Evolutionary conservation across 176 grass and related monocot species (phyloP).

Genomic region (Metroxylon sagu): DNA sequence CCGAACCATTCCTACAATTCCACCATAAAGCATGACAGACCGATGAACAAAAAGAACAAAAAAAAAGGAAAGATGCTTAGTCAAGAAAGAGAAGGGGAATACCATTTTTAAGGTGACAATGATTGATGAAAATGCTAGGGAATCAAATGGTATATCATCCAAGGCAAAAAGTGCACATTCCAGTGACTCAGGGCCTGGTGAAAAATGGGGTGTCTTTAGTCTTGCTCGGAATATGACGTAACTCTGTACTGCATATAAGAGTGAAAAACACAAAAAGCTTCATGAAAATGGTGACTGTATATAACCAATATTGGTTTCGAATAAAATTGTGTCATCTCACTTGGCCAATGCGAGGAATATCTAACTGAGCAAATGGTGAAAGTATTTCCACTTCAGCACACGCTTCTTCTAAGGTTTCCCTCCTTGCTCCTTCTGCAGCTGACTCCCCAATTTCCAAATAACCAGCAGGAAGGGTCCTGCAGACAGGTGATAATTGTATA

Average conservation of each 20-base stretch:
- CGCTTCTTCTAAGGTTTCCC: slow-evolving; percentile 99
- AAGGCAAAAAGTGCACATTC: slow-evolving; percentile 81
- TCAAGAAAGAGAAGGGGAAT: neutral
- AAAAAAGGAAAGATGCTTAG: slow-evolving; percentile 2
- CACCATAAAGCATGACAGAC: neutral
- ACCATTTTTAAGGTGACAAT: slow-evolving; percentile 95
- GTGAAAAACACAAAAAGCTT: slow-evolving; percentile 36
- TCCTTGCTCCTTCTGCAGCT: slow-evolving; percentile 63
- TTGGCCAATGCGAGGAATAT: slow-evolving; percentile 96
- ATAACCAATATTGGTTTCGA: neutral
- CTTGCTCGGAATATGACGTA: slow-evolving; percentile 99
- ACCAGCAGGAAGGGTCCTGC: slow-evolving; percentile 97
- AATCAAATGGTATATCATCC: slow-evolving; percentile 95
- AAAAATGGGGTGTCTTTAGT: slow-evolving; percentile 65
- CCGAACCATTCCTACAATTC: no score
- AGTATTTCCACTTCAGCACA: slow-evolving; percentile 97
- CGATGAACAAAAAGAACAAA: neutral
- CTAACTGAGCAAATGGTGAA: slow-evolving; percentile 93
- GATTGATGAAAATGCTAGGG: slow-evolving; percentile 95
- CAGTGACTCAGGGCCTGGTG: slow-evolving; percentile 79
- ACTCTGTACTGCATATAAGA: slow-evolving; percentile 96
- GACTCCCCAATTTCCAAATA: slow-evolving; percentile 96
- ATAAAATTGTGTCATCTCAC: slow-evolving; percentile 40
- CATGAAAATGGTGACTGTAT: neutral
- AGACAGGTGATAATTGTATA: neutral